Conservation (phyloP, 2,329 filamentous ascomycete species). For the Fusarium pseudoanthophilum region DNA sequence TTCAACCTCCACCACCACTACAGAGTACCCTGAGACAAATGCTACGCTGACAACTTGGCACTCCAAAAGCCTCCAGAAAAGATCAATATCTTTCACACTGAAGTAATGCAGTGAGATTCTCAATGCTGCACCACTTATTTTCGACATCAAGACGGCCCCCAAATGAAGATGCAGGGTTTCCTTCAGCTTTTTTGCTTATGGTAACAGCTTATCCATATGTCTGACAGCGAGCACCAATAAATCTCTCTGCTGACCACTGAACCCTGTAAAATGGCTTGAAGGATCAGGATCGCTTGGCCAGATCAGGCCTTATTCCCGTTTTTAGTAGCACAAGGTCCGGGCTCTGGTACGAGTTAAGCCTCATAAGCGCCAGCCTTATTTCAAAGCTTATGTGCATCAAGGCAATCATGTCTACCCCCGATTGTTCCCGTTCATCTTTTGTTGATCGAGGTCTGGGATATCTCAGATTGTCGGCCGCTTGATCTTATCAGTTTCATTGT, state of each 20-base stretch:
- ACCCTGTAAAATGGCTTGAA: not conserved
- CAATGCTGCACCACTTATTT: not conserved
- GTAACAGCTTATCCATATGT: not conserved
- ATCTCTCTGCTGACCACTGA: not conserved
- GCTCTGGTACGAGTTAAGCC: not conserved
- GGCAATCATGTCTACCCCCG: not conserved
- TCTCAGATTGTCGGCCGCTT: not conserved
- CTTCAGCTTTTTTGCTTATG: slow-evolving; percentile 5
- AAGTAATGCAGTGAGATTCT: not conserved
- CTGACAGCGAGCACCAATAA: not conserved
- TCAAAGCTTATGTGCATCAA: not conserved
- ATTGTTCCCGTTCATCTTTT: not conserved
- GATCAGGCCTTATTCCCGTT: not conserved
- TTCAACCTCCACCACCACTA: not conserved
- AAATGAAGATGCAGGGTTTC: not conserved
- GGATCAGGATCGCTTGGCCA: not conserved
- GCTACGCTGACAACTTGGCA: not conserved
- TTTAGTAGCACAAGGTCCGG: not conserved
- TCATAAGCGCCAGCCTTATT: slow-evolving; percentile 15
- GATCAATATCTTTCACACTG: accelerated
- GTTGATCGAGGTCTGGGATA: not conserved
- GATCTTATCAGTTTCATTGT: not conserved
- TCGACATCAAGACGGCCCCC: slow-evolving; percentile 1
- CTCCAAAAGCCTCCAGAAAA: not conserved
- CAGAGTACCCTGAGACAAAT: not conserved